Evolutionary conservation across 257 asterid species (phyloP), one percentile per base, ranked within the genome.

Genomic region (Rubia yunnanensis): DNA sequence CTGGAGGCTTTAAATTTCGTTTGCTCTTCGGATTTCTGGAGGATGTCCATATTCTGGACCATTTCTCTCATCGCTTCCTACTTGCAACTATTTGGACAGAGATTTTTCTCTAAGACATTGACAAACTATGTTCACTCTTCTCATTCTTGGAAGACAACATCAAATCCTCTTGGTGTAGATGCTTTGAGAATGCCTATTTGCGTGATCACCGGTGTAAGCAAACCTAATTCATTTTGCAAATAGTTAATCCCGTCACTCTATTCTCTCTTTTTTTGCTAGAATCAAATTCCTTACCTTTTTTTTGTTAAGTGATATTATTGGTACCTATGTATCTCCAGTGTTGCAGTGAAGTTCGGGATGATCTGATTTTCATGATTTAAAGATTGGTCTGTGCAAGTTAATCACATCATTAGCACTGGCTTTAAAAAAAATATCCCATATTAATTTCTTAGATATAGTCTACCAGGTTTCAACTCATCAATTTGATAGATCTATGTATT

Each of bases 201-300:
- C 83, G 73, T 92, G 54, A 80, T 92, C 53, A 89, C 98, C 1
- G 98, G 98, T 76, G 97, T 92, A 89, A 70, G 35, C 69, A 23
- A 23, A 22, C 49, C 14, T n/a, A 60, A 50, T 52, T 53, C 14
- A 41, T 9, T 44, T 61, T 58, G 23, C 54, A 32, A 0, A 26
- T 77, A 10, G 60, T 70, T 62, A 35, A 39, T 58, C n/a, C 41
- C 48, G 10, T 46, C 1, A 10, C 18, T 15, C 53, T 28, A 44
- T 7, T 44, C 15, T 44, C 35, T 26, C 48, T 38, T 41, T 24
- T 18, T 58, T 22, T 5, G 31, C 23, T 36, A 6, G 22, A 38
- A 14, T n/a, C 35, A 13, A 11, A 59, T 17, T 59, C 57, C 22
- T 6, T 15, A 15, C 9, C n/a, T 3, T 10, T 13, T 30, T 46